These are phyloP conservation scores for Trichoderma sp. DNA, from an alignment of 2,329 filamentous ascomycete genomes.

Conservation along the genomic window DNA sequence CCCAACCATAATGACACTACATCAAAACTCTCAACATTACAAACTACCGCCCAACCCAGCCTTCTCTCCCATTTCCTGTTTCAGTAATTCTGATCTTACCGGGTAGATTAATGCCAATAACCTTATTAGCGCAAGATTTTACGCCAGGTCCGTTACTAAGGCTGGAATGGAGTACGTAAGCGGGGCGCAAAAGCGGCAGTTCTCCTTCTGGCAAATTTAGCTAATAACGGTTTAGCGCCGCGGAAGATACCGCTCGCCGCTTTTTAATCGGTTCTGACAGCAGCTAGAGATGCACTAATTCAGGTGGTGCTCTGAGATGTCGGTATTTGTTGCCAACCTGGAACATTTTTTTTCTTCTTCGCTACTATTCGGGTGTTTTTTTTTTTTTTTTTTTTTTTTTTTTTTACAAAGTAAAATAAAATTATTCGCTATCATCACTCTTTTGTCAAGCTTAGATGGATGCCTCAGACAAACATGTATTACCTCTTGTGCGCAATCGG, in stretches of 20 bases:
- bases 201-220: background rate
- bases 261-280: background rate
- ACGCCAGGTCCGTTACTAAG: background rate
- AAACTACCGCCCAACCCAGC: background rate
- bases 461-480: background rate
- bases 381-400: background rate
- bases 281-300: background rate
- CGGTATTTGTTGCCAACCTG: too few species aligned
- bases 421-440: background rate
- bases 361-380: background rate
- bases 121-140: background rate
- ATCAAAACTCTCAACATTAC: background rate
- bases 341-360: too few species aligned
- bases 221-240: background rate
- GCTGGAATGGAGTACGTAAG: background rate
- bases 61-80: conserved; percentile 8
- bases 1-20: background rate
- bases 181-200: background rate
- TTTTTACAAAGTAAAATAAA: background rate
- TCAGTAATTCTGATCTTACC: conserved; percentile 2
- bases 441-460: background rate
- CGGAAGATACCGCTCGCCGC: background rate
- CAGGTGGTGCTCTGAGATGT: too few species aligned
- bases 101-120: background rate
- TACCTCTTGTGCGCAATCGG: background rate